Evolutionary conservation across 2,329 filamentous ascomycete genomes (phyloP).

Genomic region (Emericellopsis cladophorae): DNA sequence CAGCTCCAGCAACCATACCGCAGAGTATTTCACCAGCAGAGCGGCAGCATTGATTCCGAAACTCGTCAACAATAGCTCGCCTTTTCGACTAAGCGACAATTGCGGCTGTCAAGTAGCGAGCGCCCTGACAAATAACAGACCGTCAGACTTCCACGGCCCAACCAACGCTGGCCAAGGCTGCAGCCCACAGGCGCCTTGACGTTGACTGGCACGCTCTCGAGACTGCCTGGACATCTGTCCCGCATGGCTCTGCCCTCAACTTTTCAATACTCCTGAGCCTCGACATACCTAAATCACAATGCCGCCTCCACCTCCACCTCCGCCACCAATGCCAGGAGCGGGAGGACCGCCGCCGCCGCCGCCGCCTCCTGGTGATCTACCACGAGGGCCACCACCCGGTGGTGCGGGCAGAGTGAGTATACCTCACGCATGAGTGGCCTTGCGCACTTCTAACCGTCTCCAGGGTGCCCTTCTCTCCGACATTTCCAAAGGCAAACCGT

Average conservation of each 20-base stretch:
- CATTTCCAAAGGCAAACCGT: conserved; percentile 65
- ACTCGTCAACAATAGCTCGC: background rate
- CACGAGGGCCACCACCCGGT: conserved; percentile 34
- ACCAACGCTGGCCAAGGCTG: no score
- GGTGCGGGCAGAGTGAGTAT: conserved; percentile 47
- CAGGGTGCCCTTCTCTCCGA: conserved; percentile 80
- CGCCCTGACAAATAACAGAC: no score
- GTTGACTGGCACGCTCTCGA: background rate
- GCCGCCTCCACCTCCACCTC: conserved; percentile 50
- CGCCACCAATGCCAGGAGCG: conserved; percentile 52
- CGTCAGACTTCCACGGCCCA: no score
- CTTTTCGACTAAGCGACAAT: no score
- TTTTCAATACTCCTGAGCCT: background rate
- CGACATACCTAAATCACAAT: background rate
- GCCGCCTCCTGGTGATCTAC: conserved; percentile 35
- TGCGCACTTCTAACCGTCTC: conserved; percentile 6
- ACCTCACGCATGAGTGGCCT: background rate
- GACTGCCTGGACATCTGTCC: no score
- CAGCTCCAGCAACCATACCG: conserved; percentile 3
- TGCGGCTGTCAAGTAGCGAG: no score
- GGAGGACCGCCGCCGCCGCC: conserved; percentile 54
- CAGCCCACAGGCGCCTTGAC: background rate
- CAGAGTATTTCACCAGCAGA: background rate
- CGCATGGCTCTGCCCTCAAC: background rate
- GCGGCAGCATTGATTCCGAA: background rate